Percentiles rank a stretch among this genome's conserved stretches.
These are phyloP conservation scores for Massospora cicadina DNA, from an alignment of 371 early-diverging fungal species.

Conservation along the genomic window DNA sequence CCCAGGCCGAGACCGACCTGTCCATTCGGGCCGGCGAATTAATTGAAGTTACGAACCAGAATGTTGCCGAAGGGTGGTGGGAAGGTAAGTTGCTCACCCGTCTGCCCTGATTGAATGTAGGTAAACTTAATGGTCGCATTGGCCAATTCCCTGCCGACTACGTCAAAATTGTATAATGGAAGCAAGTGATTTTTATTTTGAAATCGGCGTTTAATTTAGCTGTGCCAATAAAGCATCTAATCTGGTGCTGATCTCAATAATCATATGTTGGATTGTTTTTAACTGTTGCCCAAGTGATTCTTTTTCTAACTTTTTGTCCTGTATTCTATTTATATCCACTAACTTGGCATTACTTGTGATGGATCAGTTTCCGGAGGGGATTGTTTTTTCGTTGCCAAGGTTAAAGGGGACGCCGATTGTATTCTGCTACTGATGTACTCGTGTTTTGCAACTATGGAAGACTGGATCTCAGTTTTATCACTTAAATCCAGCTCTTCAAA, in stretches of 20 bases:
- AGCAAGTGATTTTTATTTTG: not conserved
- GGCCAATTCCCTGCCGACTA: constrained; percentile 77
- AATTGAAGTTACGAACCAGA: constrained; percentile 32
- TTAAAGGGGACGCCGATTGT: too few species aligned
- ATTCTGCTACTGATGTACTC: too few species aligned
- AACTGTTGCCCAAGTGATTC: not conserved
- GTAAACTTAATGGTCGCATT: constrained; percentile 34
- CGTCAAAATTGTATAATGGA: constrained; percentile 21
- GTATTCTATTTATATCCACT: too few species aligned
- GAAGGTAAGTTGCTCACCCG: constrained; percentile 25
- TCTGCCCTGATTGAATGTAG: constrained; percentile 18
- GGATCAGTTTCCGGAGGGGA: too few species aligned
- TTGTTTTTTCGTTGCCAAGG: too few species aligned
- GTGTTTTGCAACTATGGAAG: too few species aligned
- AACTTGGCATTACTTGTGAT: too few species aligned
- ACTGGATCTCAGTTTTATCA: too few species aligned
- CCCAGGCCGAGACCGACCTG: constrained; percentile 56
- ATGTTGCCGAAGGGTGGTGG: constrained; percentile 58
- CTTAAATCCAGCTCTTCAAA: too few species aligned
- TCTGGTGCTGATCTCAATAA: not conserved
- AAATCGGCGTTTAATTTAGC: not conserved
- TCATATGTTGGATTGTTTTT: not conserved
- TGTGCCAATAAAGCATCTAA: not conserved
- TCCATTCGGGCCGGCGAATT: constrained; percentile 43
- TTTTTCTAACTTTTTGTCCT: too few species aligned